A percentile compares a stretch with the other conserved stretches of the same genome.
Conservation (phyloP, 495 filamentous ascomycete genomes). For the Entonaema liquescens region DNA sequence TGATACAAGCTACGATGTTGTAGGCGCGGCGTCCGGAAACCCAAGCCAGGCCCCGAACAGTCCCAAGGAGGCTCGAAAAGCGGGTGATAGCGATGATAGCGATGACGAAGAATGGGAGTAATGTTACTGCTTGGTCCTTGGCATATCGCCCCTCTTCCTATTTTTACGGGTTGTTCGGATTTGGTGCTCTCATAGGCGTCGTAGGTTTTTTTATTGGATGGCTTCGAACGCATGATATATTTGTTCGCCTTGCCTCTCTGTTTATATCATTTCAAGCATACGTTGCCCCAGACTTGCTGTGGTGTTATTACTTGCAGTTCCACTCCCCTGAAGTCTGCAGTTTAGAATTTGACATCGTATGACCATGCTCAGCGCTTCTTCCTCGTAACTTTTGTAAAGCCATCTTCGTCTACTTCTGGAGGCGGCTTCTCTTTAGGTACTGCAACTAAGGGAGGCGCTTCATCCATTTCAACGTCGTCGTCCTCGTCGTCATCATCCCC, state of each 20-base stretch:
- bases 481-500: slow-evolving; percentile 65
- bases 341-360: slow-evolving; percentile 2
- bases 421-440: slow-evolving; percentile 69
- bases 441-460: slow-evolving; percentile 68
- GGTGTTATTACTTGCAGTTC: slow-evolving; percentile 21
- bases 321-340: slow-evolving; percentile 8
- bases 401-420: slow-evolving; percentile 90
- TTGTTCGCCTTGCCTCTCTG: slow-evolving; percentile 18
- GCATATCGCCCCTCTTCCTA: neutral
- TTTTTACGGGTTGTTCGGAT: slow-evolving; percentile 7
- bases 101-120: slow-evolving; percentile 93
- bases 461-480: slow-evolving; percentile 78
- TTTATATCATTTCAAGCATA: slow-evolving; percentile 41
- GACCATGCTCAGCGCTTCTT: slow-evolving; percentile 66
- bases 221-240: slow-evolving; percentile 34
- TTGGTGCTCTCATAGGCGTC: slow-evolving; percentile 35
- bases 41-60: slow-evolving; percentile 77
- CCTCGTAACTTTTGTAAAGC: slow-evolving; percentile 87
- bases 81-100: slow-evolving; percentile 64
- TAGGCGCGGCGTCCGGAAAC: slow-evolving; percentile 76
- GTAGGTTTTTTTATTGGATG: slow-evolving; percentile 28
- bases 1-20: slow-evolving; percentile 92
- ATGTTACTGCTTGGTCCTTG: slow-evolving; percentile 15
- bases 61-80: slow-evolving; percentile 68
- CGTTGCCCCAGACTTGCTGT: slow-evolving; percentile 23